Evolutionary conservation across 2,329 filamentous ascomycete genomes (phyloP), one percentile per base, ranked within the genome.

Genomic region (Graphium sp.): DNA sequence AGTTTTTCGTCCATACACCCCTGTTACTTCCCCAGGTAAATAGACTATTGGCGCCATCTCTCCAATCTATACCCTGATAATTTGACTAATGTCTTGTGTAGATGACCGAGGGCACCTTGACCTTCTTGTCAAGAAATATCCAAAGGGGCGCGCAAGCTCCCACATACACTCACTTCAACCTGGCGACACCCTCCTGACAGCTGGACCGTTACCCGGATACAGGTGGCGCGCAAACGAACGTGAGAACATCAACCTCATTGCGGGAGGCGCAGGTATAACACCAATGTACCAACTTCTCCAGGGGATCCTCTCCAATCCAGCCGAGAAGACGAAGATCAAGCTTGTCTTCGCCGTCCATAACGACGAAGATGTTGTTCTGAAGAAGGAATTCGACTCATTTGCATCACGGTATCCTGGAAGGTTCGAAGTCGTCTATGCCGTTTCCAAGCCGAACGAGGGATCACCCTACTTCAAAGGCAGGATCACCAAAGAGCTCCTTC

Each of bases 191-290:
- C 53, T 81, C 9, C 60, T 59, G 23, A 70, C 80, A 39, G 55
- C 63, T 5, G 55, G 57, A 0, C 54, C 64, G 4, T 48, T 80
- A 4, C 56, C 55, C 12, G 64, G 59, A 16, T 64, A 65, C 43
- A 40, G 48, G 19, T 77, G 66, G 62, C 60, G 53, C 14, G 51
- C 63, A 17, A 64, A 60, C 36, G 49, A 52, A 43, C 55, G 47
- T 41, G 42, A 41, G 4, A 58, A 66, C 35, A 47, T 82, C n/a
- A 63, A 67, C 3, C 56, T 80, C 22, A 64, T 82, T 24, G 76
- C 76, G 1, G 76, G 77, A 24, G 76, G 77, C 9, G 74, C 73
- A 0, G 77, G 77, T 12, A 78, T 83, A 37, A 81, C 75, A 1
- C 76, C 77, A 0, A 62, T 75, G 37, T 79, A 68, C 43, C 71